Conservation (phyloP, 148 eudicot species). For the Drosera capensis region DNA sequence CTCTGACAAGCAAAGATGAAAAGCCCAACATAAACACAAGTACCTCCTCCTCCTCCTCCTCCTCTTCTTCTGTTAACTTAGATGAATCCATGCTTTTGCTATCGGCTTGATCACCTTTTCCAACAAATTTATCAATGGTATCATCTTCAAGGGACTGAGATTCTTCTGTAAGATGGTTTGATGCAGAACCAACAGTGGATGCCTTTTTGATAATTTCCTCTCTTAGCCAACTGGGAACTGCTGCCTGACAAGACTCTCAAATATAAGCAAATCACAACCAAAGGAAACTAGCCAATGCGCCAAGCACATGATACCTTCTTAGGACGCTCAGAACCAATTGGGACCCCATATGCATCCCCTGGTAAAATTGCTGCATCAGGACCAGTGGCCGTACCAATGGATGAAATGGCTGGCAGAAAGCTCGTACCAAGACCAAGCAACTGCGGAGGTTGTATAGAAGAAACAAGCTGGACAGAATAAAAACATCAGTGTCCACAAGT, state of each 20-base stretch:
- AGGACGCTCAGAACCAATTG: slow-evolving; percentile 63
- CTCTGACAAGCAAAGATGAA: slow-evolving; percentile 1
- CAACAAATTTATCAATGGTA: slow-evolving; percentile 26
- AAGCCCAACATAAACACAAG: slow-evolving; percentile 10
- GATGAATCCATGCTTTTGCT: slow-evolving; percentile 74
- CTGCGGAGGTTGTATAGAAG: slow-evolving; percentile 44
- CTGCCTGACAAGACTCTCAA: slow-evolving; percentile 40
- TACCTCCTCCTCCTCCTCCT: slow-evolving; percentile 57
- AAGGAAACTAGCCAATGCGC: background rate
- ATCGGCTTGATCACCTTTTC: slow-evolving; percentile 57
- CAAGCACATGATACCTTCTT: slow-evolving; percentile 41
- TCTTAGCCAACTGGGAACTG: slow-evolving; percentile 94
- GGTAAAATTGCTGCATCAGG: slow-evolving; percentile 48
- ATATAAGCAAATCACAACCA: background rate
- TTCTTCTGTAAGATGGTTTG: slow-evolving; percentile 36
- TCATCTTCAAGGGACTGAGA: slow-evolving; percentile 61
- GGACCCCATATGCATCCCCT: slow-evolving; percentile 50
- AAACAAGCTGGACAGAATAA: slow-evolving; percentile 45
- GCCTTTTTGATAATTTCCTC: slow-evolving; percentile 92
- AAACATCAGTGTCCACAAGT: slow-evolving; percentile 7
- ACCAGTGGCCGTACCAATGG: slow-evolving; percentile 39
- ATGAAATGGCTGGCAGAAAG: slow-evolving; percentile 41
- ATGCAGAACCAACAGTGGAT: slow-evolving; percentile 39
- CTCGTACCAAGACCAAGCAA: slow-evolving; percentile 45
- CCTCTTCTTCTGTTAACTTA: slow-evolving; percentile 72